Conservation (phyloP, 169 alveolate genomes). For the Eimeria necatrix region DNA sequence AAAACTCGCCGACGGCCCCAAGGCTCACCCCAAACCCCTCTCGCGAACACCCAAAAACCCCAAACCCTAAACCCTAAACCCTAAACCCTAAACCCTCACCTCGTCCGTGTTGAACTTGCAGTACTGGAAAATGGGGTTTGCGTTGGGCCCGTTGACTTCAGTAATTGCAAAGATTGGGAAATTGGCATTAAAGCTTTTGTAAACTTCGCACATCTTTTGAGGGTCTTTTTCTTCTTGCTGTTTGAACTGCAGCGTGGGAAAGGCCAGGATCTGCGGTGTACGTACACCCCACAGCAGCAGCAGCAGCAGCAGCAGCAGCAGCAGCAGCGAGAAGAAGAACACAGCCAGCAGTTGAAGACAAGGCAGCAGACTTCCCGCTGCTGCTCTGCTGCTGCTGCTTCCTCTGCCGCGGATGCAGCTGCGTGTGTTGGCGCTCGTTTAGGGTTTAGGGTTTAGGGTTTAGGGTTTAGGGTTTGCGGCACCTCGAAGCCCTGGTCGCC, state of each 20-base stretch:
- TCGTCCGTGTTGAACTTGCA: conserved; percentile 62
- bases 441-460: neutral
- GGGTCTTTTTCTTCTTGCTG: conserved; percentile 39
- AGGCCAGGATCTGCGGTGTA: conserved; percentile 49
- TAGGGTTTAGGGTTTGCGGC: neutral
- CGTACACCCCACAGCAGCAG: neutral
- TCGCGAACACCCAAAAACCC: too few relatives aligned
- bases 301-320: too few relatives aligned
- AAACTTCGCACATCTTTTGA: neutral
- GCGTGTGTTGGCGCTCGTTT: too few relatives aligned
- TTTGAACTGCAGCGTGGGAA: conserved; percentile 55
- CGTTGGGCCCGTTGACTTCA: conserved; percentile 38
- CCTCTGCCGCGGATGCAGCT: too few relatives aligned
- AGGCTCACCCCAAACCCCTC: too few relatives aligned
- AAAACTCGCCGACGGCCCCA: too few relatives aligned
- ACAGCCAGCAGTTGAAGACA: too few relatives aligned
- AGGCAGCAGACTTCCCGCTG: too few relatives aligned
- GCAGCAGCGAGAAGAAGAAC: too few relatives aligned
- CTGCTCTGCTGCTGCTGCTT: too few relatives aligned
- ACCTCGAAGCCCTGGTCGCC: conserved; percentile 17
- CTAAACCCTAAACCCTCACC: neutral
- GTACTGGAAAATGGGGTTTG: conserved; percentile 54
- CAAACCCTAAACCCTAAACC: neutral
- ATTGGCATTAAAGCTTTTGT: neutral
- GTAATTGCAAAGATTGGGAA: conserved; percentile 44